Evolutionary conservation across 495 filamentous ascomycete species (phyloP), one percentile per base, ranked within the genome.

Genomic region (Hypoxylon fragiforme): DNA sequence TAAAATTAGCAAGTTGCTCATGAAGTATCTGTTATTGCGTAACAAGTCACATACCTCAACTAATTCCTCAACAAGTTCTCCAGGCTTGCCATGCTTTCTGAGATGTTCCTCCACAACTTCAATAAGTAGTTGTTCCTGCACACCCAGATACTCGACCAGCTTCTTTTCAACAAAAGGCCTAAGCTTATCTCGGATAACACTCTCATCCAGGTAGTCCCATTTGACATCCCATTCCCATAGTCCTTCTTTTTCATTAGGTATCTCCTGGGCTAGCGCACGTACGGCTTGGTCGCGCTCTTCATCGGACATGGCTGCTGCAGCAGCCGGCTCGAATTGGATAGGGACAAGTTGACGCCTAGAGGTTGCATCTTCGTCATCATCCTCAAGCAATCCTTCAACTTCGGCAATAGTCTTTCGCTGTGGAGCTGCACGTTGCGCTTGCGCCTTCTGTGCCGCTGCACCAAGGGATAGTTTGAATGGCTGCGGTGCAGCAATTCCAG

Each of bases 101-200:
- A 99, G 75, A 73, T 94, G 88, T 54, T 90, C 87, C 62, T 96
- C 85, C 38, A 97, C 91, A 54, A 95, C 85, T 64, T 96, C 91
- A 22, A 99, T 90, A 43, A 97, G 75, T 74, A 96, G 86, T 73
- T 96, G 89, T 73, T 99, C 94, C 71, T 97, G 91, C 46, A 99
- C 89, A 45, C 94, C 94, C 32, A 99, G 77, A 65, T 91, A 95
- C 68, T 97, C 95, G 50, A 97, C 85, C 47, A 97, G 89, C 79
- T 96, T 97, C 82, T 96, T 96, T 77, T 95, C 92, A 43, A 97
- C 90, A 70, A 96, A 97, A 11, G 92, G 91, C 67, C 86, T 85
- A 64, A 99, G 81, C 70, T 97, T 91, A 58, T 96, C 89, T 59
- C 79, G 81, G 54, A 97, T 82, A 15, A 95, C 80, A 11, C 79